phyloP scores from a whole-genome alignment of 768 basidiomycete species.

The Suillus discolor region DNA sequence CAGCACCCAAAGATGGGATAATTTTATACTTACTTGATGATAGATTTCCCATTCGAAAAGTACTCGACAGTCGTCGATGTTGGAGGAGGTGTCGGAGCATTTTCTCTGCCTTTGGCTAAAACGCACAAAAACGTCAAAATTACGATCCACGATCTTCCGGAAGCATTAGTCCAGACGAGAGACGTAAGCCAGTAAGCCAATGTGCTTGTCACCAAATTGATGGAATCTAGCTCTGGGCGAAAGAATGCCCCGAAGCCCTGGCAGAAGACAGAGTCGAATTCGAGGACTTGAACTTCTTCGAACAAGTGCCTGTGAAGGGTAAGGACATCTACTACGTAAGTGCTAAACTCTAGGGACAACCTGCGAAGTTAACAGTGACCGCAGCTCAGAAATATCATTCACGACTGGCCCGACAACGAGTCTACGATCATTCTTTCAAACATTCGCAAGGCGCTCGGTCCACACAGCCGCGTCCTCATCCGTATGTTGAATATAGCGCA shows the following conservation, averaged over 20 bases:
- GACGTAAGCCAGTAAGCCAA: slow-evolving; percentile 4
- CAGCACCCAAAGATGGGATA: too few relatives aligned
- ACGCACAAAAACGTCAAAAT: slow-evolving; percentile 30
- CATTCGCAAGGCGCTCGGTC: slow-evolving; percentile 10
- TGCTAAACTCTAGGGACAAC: not conserved
- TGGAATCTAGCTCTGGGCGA: slow-evolving; percentile 23
- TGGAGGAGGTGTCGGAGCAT: slow-evolving; percentile 36
- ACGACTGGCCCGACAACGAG: slow-evolving; percentile 24
- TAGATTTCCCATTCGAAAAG: too few relatives aligned
- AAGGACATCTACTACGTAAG: slow-evolving; percentile 38
- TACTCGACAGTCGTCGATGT: slow-evolving; percentile 33
- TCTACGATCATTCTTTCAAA: too few relatives aligned
- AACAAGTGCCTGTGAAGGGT: slow-evolving; percentile 25
- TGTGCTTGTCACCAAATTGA: slow-evolving; percentile 5
- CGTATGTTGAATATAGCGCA: slow-evolving; percentile 21
- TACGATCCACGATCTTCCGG: slow-evolving; percentile 33
- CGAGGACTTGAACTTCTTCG: slow-evolving; percentile 31
- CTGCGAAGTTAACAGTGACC: not conserved
- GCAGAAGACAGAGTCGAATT: slow-evolving; percentile 29
- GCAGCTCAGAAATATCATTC: slow-evolving; percentile 27
- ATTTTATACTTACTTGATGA: too few relatives aligned
- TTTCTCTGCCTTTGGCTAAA: slow-evolving; percentile 31
- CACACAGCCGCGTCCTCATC: slow-evolving; percentile 33
- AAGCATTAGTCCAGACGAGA: slow-evolving; percentile 24
- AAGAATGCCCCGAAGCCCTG: slow-evolving; percentile 26